These are phyloP conservation scores for Bathelium albidoporum DNA, from an alignment of 495 filamentous ascomycete genomes.

Conservation along the genomic window DNA sequence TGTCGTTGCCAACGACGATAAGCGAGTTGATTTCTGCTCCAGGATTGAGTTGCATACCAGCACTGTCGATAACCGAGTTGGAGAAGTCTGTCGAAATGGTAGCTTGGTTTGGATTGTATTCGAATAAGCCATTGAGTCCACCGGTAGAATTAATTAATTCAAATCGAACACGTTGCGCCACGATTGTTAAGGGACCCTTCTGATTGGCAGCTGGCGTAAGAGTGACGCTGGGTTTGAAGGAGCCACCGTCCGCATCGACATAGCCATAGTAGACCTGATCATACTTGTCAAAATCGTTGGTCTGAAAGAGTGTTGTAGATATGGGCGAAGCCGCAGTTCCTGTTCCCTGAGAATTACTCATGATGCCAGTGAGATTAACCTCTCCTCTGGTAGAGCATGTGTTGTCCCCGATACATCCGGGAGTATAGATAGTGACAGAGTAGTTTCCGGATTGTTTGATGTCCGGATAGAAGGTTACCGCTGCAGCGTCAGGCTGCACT, in stretches of 20 bases:
- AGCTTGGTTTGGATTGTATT: constrained; percentile 62
- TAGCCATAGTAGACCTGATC: constrained; percentile 78
- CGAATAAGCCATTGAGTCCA: constrained; percentile 82
- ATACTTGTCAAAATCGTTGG: constrained; percentile 89
- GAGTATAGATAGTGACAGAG: constrained; percentile 76
- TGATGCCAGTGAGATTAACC: constrained; percentile 66
- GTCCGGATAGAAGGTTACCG: constrained; percentile 67
- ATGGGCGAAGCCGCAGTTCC: constrained; percentile 34
- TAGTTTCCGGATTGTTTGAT: constrained; percentile 87
- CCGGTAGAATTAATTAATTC: constrained; percentile 56
- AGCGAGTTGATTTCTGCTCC: constrained; percentile 59
- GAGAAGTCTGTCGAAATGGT: constrained; percentile 53
- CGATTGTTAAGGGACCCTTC: constrained; percentile 55
- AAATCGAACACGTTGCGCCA: constrained; percentile 79
- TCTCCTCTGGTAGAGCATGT: constrained; percentile 64
- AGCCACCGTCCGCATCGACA: constrained; percentile 62
- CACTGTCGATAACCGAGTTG: constrained; percentile 61
- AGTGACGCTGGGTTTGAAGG: constrained; percentile 74
- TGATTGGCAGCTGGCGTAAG: constrained; percentile 60
- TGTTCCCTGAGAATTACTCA: constrained; percentile 34
- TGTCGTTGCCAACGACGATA: constrained; percentile 43
- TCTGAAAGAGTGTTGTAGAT: constrained; percentile 59
- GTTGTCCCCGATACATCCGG: constrained; percentile 73
- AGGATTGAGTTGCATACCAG: constrained; percentile 54
- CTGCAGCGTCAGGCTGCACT: constrained; percentile 37